These are phyloP conservation scores for Periconia sp. DNA, from an alignment of 2,329 filamentous ascomycete genomes.

Conservation along the genomic window DNA sequence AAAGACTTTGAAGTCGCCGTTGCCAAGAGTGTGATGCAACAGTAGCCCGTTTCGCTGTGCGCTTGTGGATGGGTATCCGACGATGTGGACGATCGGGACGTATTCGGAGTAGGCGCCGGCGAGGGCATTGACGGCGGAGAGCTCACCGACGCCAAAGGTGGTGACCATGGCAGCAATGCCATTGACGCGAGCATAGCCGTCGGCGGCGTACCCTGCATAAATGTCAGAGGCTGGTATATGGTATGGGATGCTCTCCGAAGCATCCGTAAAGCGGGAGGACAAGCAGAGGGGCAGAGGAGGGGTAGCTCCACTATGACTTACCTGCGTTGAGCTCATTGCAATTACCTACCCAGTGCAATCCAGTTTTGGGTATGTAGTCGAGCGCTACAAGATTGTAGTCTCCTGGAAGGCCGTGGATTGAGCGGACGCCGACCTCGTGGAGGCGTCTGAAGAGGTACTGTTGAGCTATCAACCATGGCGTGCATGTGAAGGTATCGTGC, in stretches of 20 bases:
- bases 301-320: too few relatives aligned
- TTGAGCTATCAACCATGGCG: constrained; percentile 14
- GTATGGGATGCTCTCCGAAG: constrained; percentile 9
- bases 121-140: constrained; percentile 55
- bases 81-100: constrained; percentile 56
- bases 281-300: constrained; percentile 8
- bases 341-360: constrained; percentile 65
- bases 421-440: constrained; percentile 50
- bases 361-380: constrained; percentile 62
- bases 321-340: constrained; percentile 67
- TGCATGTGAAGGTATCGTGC: background rate
- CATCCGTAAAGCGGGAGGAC: constrained; percentile 6
- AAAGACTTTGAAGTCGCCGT: constrained; percentile 81
- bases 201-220: constrained; percentile 52
- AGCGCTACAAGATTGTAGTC: constrained; percentile 58
- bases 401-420: constrained; percentile 55
- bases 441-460: constrained; percentile 50
- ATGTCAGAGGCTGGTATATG: constrained; percentile 7
- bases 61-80: constrained; percentile 51
- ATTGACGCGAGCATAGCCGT: constrained; percentile 55
- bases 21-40: constrained; percentile 55
- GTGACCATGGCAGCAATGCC: constrained; percentile 55
- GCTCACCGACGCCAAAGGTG: constrained; percentile 57
- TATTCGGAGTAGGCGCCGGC: constrained; percentile 56
- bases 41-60: constrained; percentile 50